A percentile compares a stretch with the other conserved stretches of the same genome.
These are phyloP conservation scores for Lactifluus rugatus DNA, from an alignment of 768 basidiomycete species.

Conservation along the genomic window DNA sequence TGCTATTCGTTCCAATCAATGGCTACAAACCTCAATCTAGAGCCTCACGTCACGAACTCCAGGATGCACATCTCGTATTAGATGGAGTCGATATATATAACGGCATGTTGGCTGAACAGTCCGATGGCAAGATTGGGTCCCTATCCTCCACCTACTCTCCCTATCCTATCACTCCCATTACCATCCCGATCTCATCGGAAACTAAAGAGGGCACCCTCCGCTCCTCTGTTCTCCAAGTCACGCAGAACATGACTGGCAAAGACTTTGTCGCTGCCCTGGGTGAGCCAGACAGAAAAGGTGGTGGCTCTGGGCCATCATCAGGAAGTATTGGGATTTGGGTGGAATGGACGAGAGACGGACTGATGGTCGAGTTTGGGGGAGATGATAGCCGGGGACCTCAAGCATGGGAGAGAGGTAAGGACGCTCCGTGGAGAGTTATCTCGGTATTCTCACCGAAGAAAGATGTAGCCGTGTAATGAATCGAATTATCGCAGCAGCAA, in stretches of 20 bases:
- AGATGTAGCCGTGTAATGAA: too few relatives aligned
- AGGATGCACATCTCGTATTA: slow-evolving; percentile 42
- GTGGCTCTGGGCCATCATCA: slow-evolving; percentile 73
- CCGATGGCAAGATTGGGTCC: slow-evolving; percentile 26
- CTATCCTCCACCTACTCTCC: slow-evolving; percentile 43
- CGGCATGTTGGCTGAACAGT: slow-evolving; percentile 27
- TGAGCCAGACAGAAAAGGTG: slow-evolving; percentile 87
- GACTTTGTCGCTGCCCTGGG: slow-evolving; percentile 68
- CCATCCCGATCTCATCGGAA: slow-evolving; percentile 30
- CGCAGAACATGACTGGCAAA: slow-evolving; percentile 52
- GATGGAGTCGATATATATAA: slow-evolving; percentile 85
- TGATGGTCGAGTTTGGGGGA: slow-evolving; percentile 84
- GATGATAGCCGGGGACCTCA: slow-evolving; percentile 67
- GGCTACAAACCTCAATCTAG: slow-evolving; percentile 51
- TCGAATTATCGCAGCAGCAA: too few relatives aligned
- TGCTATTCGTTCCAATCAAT: slow-evolving; percentile 59
- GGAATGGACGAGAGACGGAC: slow-evolving; percentile 74
- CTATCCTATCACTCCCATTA: slow-evolving; percentile 47
- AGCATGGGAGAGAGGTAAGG: slow-evolving; percentile 82
- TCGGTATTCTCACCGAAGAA: slow-evolving; percentile 42
- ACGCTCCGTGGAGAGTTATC: slow-evolving; percentile 67
- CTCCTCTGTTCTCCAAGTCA: slow-evolving; percentile 35
- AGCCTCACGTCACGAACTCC: slow-evolving; percentile 36
- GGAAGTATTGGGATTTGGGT: slow-evolving; percentile 90
- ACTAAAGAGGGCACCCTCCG: slow-evolving; percentile 25